A percentile compares a stretch with the other conserved stretches of the same genome.
Evolutionary conservation across 2,329 filamentous ascomycete species (phyloP).

Genomic region (Aspergillus spinulosporus): DNA sequence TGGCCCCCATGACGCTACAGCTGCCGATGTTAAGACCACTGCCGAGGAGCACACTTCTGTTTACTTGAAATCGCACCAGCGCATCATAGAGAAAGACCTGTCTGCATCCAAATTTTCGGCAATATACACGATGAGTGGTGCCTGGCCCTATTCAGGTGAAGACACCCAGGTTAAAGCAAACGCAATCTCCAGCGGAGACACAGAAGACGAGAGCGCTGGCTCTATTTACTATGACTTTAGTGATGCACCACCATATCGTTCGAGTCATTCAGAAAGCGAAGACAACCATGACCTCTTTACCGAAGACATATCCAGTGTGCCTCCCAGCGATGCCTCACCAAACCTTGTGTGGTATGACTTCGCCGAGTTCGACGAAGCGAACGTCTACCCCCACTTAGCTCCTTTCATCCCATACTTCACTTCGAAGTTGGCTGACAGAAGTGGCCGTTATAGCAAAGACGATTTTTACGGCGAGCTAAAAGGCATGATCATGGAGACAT

Average conservation of each 20-base stretch:
- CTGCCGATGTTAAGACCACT: background rate
- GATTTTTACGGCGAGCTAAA: constrained; percentile 30
- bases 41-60: background rate
- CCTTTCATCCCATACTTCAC: constrained; percentile 29
- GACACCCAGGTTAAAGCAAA: background rate
- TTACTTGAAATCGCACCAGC: background rate
- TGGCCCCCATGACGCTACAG: background rate
- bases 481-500: constrained; percentile 32
- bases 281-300: background rate
- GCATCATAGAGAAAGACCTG: background rate
- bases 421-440: constrained; percentile 26
- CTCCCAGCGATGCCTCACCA: background rate
- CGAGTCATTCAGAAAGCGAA: background rate
- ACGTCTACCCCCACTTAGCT: constrained; percentile 9
- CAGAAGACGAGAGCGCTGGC: background rate
- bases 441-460: constrained; percentile 24
- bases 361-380: background rate
- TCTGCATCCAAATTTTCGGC: background rate
- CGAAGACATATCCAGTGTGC: background rate
- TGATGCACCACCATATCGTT: background rate
- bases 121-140: background rate
- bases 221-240: constrained; percentile 17
- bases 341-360: background rate
- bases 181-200: background rate
- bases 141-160: background rate